These are phyloP conservation scores for Ashbya aceris DNA, from an alignment of 1,139 yeast genomes.

Conservation along the genomic window DNA sequence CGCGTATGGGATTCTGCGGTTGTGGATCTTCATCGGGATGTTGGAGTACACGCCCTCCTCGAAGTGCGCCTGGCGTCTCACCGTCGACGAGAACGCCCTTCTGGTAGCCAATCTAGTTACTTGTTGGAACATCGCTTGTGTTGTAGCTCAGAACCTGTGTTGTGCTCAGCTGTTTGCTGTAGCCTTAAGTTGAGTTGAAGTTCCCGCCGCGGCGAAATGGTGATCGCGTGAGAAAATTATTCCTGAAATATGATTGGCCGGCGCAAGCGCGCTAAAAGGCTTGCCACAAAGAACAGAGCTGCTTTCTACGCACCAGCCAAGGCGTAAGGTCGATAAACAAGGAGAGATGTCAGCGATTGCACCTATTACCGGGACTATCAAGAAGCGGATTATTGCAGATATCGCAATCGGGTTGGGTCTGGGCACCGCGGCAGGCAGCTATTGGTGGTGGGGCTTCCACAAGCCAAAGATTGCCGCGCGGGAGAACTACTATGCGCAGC, in stretches of 20 bases:
- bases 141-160: background rate
- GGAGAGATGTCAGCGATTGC: constrained; percentile 48
- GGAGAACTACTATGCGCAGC: constrained; percentile 75
- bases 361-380: constrained; percentile 81
- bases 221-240: background rate
- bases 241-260: constrained; percentile 3
- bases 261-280: background rate
- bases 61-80: constrained; percentile 38
- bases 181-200: too few species aligned
- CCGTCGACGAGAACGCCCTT: constrained; percentile 29
- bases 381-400: constrained; percentile 75
- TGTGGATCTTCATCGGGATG: constrained; percentile 87
- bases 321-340: too few species aligned
- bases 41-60: constrained; percentile 86
- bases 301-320: too few species aligned
- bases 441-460: constrained; percentile 76
- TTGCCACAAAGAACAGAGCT: background rate
- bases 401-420: constrained; percentile 53
- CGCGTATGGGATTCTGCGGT: constrained; percentile 83
- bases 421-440: constrained; percentile 46
- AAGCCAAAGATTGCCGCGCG: constrained; percentile 60
- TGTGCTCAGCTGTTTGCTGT: background rate
- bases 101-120: constrained; percentile 26
- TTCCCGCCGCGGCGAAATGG: too few species aligned
- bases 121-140: constrained; percentile 27